phyloP scores from a whole-genome alignment of 1,284 basidiomycete species.

The Ceratobasidium sp. region DNA sequence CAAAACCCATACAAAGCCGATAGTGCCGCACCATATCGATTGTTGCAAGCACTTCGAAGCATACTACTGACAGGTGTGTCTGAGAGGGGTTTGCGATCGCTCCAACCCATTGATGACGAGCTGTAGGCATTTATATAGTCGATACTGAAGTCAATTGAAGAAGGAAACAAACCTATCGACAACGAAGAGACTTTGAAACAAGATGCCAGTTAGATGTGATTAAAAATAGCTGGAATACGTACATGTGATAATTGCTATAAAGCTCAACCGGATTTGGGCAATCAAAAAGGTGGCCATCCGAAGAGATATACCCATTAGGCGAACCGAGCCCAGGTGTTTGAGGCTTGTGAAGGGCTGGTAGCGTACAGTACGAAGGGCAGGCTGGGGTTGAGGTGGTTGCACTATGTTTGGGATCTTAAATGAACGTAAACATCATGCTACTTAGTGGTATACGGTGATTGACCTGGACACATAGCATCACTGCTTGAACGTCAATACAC shows the following conservation, averaged over 20 bases:
- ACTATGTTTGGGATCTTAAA: slow-evolving; percentile 63
- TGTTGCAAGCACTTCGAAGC: slow-evolving; percentile 54
- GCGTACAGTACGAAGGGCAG: slow-evolving; percentile 62
- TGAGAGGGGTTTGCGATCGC: slow-evolving; percentile 56
- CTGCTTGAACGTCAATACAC: slow-evolving; percentile 47
- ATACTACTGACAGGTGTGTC: slow-evolving; percentile 56
- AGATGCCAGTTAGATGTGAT: too few relatives aligned
- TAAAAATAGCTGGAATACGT: too few relatives aligned
- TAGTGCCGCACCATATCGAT: slow-evolving; percentile 65
- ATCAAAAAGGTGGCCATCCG: slow-evolving; percentile 61
- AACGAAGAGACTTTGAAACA: slow-evolving; percentile 61
- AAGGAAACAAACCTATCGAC: slow-evolving; percentile 55
- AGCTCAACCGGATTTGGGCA: slow-evolving; percentile 64
- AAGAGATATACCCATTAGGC: slow-evolving; percentile 60
- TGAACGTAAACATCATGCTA: too few relatives aligned
- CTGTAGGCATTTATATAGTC: too few relatives aligned
- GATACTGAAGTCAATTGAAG: too few relatives aligned
- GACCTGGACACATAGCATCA: slow-evolving; percentile 63
- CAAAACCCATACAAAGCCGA: slow-evolving; percentile 64
- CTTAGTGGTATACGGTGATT: too few relatives aligned
- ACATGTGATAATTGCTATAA: slow-evolving; percentile 65
- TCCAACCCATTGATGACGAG: slow-evolving; percentile 59
- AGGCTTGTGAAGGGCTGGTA: slow-evolving; percentile 63
- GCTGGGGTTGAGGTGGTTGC: slow-evolving; percentile 52
- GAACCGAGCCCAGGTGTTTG: slow-evolving; percentile 46